Percentiles rank a stretch among this genome's conserved stretches.
Evolutionary conservation across 1,284 basidiomycete species (phyloP).

Genomic region (Caloboletus firmus): DNA sequence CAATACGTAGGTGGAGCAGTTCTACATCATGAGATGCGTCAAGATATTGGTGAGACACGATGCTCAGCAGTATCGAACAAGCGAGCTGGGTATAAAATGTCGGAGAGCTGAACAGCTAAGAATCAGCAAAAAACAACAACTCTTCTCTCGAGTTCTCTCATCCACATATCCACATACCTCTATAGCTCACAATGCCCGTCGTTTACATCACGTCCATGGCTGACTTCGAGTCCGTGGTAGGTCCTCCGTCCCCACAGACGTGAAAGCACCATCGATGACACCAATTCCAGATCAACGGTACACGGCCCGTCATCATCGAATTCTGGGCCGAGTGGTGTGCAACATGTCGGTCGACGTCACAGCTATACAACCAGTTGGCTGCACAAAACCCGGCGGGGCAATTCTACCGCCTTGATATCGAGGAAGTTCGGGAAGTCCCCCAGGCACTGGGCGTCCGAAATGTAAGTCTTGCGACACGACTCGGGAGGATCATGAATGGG

Average conservation of each 20-base stretch:
- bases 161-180: constrained; percentile 13
- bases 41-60: constrained; percentile 23
- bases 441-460: constrained; percentile 74
- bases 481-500: constrained; percentile 13
- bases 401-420: constrained; percentile 84
- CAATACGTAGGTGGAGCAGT: constrained; percentile 23
- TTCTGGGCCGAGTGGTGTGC: constrained; percentile 77
- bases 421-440: constrained; percentile 53
- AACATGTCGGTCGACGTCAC: constrained; percentile 77
- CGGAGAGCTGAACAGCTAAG: constrained; percentile 4
- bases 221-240: constrained; percentile 27
- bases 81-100: constrained; percentile 32
- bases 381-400: constrained; percentile 40
- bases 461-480: constrained; percentile 39
- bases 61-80: constrained; percentile 16
- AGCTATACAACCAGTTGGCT: constrained; percentile 75
- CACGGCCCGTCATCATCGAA: constrained; percentile 67
- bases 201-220: constrained; percentile 28
- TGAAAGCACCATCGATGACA: constrained; percentile 8
- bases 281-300: constrained; percentile 52
- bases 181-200: constrained; percentile 22
- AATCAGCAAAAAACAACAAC: constrained; percentile 22
- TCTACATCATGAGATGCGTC: constrained; percentile 10
- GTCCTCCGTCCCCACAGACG: constrained; percentile 1
- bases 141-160: constrained; percentile 11